A percentile compares a stretch with the other conserved stretches of the same genome.
These are phyloP conservation scores for Adiantum capillusveneris DNA, from an alignment of 75 land plant species.

Conservation along the genomic window DNA sequence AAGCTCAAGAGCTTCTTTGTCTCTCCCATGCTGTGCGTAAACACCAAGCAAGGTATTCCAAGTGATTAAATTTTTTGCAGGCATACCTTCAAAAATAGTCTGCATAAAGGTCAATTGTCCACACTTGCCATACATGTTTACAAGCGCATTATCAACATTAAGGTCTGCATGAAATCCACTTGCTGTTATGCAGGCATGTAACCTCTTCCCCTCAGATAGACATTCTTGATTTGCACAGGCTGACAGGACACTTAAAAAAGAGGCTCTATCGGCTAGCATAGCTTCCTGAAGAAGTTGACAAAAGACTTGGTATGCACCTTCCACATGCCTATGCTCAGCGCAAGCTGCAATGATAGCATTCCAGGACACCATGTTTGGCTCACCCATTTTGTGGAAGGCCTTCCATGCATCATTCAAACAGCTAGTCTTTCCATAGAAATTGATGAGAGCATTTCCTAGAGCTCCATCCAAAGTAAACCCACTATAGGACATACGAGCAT, in stretches of 20 bases:
- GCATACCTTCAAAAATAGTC: constrained; percentile 3
- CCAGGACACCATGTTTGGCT: constrained; percentile 21
- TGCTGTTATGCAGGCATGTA: constrained; percentile 10
- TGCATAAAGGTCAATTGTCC: background rate
- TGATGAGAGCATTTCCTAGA: constrained; percentile 16
- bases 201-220: constrained; percentile 18
- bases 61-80: constrained; percentile 3
- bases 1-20: constrained; percentile 12
- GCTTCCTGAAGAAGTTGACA: constrained; percentile 11
- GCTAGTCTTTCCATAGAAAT: constrained; percentile 20
- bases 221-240: constrained; percentile 19
- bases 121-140: constrained; percentile 10
- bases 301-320: constrained; percentile 12
- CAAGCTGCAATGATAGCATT: constrained; percentile 13
- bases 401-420: constrained; percentile 30
- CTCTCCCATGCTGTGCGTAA: constrained; percentile 13
- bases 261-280: constrained; percentile 17
- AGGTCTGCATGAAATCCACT: background rate
- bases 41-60: constrained; percentile 11
- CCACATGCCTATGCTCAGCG: constrained; percentile 10
- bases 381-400: constrained; percentile 28
- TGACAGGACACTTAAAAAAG: constrained; percentile 28
- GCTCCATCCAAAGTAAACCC: constrained; percentile 28
- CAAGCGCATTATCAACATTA: background rate
- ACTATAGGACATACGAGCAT: constrained; percentile 20